Conservation (phyloP, 2,329 filamentous ascomycete species). For the Arachnomyces sp. region DNA sequence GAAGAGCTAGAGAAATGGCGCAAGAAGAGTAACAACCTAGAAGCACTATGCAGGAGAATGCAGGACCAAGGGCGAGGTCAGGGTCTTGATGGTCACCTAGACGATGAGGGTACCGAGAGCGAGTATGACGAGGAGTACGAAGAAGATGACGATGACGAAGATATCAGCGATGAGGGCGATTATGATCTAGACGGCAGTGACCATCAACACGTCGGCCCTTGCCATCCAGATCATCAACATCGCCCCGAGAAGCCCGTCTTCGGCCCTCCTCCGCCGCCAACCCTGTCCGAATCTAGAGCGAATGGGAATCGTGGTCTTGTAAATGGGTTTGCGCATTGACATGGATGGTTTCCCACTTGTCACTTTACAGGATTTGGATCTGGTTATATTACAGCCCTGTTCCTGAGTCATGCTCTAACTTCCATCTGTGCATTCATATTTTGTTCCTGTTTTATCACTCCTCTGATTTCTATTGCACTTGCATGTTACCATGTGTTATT, state of each 20-base stretch:
- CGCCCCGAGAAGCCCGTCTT: conserved; percentile 35
- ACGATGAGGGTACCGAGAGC: conserved; percentile 39
- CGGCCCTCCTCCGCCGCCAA: conserved; percentile 44
- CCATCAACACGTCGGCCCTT: conserved; percentile 35
- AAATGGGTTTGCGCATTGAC: conserved; percentile 33
- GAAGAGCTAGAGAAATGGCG: conserved; percentile 70
- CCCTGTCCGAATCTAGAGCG: conserved; percentile 37
- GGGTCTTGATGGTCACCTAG: conserved; percentile 51
- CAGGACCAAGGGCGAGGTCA: conserved; percentile 84
- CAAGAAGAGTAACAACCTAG: conserved; percentile 82
- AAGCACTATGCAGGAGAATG: conserved; percentile 92
- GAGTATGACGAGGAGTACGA: conserved; percentile 45
- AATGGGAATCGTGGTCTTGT: conserved; percentile 37
- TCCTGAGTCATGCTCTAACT: not conserved
- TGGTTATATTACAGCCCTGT: not conserved
- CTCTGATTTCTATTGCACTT: too few species aligned
- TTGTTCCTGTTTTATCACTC: too few species aligned
- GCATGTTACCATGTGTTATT: too few species aligned
- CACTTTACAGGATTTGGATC: not conserved
- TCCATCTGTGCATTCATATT: not conserved
- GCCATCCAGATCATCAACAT: conserved; percentile 18
- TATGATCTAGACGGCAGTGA: conserved; percentile 57
- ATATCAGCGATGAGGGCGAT: conserved; percentile 52
- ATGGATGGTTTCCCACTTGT: not conserved
- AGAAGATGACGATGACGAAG: conserved; percentile 52